Conservation (phyloP, 768 basidiomycete species). For the Udeniomyces megalosporus region DNA sequence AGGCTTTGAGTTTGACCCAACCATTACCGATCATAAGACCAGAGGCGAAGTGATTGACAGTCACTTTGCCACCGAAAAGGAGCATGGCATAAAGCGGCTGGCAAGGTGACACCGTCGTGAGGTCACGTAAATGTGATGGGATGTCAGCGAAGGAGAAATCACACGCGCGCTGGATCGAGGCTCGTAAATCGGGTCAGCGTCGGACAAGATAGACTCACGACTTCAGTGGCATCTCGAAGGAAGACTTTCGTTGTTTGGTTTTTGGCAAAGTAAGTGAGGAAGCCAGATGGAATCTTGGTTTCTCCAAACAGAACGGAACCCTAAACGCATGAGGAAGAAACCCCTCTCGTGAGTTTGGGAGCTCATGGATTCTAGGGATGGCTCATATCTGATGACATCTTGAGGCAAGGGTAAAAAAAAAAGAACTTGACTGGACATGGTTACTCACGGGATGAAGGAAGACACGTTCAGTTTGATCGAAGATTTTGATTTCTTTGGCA, state of each 20-base stretch:
- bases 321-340: constrained; percentile 22
- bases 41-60: constrained; percentile 64
- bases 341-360: no score
- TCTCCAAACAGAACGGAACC: constrained; percentile 60
- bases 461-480: constrained; percentile 41
- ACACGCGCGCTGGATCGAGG: no score
- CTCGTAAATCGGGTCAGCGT: neutral
- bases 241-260: constrained; percentile 64
- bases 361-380: no score
- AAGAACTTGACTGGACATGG: no score
- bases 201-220: constrained; percentile 26
- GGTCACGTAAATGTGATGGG: no score
- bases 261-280: constrained; percentile 70
- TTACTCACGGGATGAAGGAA: constrained; percentile 21
- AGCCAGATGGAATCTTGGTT: constrained; percentile 56
- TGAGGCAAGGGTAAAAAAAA: no score
- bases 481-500: constrained; percentile 69
- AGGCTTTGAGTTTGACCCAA: constrained; percentile 51
- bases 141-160: neutral
- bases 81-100: constrained; percentile 74
- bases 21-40: constrained; percentile 34
- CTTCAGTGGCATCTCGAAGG: constrained; percentile 74
- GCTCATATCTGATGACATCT: neutral
- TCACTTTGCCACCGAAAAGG: constrained; percentile 64
- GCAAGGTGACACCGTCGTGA: neutral